phyloP scores from a whole-genome alignment of 345 rosid genomes.

The Syzygium oleosum region DNA sequence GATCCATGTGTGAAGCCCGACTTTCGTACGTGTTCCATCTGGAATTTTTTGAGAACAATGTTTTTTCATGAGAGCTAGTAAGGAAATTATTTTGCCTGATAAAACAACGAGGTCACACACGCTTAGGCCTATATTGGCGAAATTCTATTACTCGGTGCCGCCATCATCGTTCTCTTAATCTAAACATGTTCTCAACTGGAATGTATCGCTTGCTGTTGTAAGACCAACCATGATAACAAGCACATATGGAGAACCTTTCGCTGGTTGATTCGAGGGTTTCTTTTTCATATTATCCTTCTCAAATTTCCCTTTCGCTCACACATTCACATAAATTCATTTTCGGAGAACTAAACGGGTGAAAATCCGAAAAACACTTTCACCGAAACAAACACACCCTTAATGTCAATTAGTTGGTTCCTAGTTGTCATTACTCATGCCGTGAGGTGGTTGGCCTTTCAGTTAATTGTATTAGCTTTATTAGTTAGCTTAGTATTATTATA shows the following conservation, averaged over 20 bases:
- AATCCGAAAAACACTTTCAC: too few species aligned
- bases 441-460: too few species aligned
- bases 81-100: conserved; percentile 20
- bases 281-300: not conserved
- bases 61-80: not conserved
- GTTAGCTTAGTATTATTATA: too few species aligned
- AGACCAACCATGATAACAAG: conserved; percentile 30
- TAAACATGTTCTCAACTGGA: conserved; percentile 3
- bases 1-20: not conserved
- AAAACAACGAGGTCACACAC: conserved; percentile 34
- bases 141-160: conserved; percentile 2
- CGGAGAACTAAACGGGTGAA: too few species aligned
- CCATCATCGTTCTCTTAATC: too few species aligned
- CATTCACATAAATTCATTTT: too few species aligned
- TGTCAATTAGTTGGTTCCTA: too few species aligned
- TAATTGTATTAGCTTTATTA: too few species aligned
- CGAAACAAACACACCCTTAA: too few species aligned
- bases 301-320: not conserved
- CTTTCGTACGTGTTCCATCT: not conserved
- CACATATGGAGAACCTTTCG: conserved; percentile 29
- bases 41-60: not conserved
- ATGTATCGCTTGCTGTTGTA: conserved; percentile 15
- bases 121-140: conserved; percentile 23
- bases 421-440: too few species aligned
- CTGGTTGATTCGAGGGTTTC: conserved; percentile 32